These are phyloP conservation scores for Pseudoturritis turrita DNA, from an alignment of 345 rosid species.

Conservation along the genomic window DNA sequence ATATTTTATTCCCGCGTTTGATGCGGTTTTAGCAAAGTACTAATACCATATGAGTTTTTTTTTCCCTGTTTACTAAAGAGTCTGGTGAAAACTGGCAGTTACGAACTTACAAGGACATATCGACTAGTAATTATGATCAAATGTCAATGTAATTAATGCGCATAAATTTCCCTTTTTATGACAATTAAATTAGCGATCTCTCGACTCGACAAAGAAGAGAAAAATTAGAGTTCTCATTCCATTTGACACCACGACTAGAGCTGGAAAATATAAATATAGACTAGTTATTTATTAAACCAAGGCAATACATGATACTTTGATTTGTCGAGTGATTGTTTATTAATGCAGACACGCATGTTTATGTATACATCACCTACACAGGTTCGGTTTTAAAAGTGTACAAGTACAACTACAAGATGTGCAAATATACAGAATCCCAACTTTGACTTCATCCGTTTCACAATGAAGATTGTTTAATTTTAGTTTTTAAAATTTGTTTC, in stretches of 20 bases:
- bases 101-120: background rate
- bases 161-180: background rate
- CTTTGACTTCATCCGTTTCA: too few species aligned
- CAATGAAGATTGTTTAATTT: too few species aligned
- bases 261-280: background rate
- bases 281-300: background rate
- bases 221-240: background rate
- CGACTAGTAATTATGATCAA: background rate
- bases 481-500: too few species aligned
- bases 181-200: background rate
- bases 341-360: background rate
- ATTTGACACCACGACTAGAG: background rate
- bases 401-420: background rate
- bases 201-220: too few species aligned
- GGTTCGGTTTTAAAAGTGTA: background rate
- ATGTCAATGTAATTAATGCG: background rate
- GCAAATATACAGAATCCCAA: background rate
- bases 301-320: background rate
- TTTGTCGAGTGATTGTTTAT: background rate
- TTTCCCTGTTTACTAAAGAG: too few species aligned
- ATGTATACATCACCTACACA: background rate
- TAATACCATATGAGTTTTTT: too few species aligned
- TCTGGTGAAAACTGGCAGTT: slow-evolving; percentile 7
- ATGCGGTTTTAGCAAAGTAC: too few species aligned
- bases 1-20: too few species aligned